A percentile compares a stretch with the other conserved stretches of the same genome.
Evolutionary conservation across 2,329 filamentous ascomycete genomes (phyloP).

Genomic region (Didymella arachidicola): DNA sequence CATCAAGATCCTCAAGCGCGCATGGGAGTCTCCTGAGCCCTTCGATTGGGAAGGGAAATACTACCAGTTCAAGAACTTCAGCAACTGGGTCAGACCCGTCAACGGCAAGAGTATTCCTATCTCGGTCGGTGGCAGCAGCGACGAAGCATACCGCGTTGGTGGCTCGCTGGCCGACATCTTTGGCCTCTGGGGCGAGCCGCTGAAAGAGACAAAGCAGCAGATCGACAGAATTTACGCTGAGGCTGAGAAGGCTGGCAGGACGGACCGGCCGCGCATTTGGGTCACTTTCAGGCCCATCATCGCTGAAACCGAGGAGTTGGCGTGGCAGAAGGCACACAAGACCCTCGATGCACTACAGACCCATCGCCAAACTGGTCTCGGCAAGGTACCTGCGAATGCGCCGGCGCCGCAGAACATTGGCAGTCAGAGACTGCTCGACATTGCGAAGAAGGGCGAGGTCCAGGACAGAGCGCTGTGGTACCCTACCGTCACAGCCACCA

Average conservation of each 20-base stretch:
- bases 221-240: slow-evolving; percentile 68
- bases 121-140: slow-evolving; percentile 66
- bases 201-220: slow-evolving; percentile 70
- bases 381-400: slow-evolving; percentile 14
- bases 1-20: slow-evolving; percentile 66
- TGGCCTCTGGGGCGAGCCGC: slow-evolving; percentile 69
- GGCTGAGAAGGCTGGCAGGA: slow-evolving; percentile 64
- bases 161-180: slow-evolving; percentile 68
- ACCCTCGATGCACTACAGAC: slow-evolving; percentile 62
- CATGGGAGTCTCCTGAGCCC: slow-evolving; percentile 64
- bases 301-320: slow-evolving; percentile 68
- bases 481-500: slow-evolving; percentile 25
- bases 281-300: slow-evolving; percentile 69
- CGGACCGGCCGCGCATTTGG: slow-evolving; percentile 67
- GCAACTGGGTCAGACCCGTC: slow-evolving; percentile 61
- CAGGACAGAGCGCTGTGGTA: slow-evolving; percentile 27
- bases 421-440: slow-evolving; percentile 23
- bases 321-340: slow-evolving; percentile 67
- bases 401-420: slow-evolving; percentile 22
- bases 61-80: slow-evolving; percentile 67
- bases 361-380: slow-evolving; percentile 42
- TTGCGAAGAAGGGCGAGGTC: slow-evolving; percentile 25
- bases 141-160: slow-evolving; percentile 67
- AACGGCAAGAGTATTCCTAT: slow-evolving; percentile 63
- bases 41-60: slow-evolving; percentile 70